Conservation (phyloP, 805 yeast genomes). For the Cyberlindnera misumaiensis region DNA sequence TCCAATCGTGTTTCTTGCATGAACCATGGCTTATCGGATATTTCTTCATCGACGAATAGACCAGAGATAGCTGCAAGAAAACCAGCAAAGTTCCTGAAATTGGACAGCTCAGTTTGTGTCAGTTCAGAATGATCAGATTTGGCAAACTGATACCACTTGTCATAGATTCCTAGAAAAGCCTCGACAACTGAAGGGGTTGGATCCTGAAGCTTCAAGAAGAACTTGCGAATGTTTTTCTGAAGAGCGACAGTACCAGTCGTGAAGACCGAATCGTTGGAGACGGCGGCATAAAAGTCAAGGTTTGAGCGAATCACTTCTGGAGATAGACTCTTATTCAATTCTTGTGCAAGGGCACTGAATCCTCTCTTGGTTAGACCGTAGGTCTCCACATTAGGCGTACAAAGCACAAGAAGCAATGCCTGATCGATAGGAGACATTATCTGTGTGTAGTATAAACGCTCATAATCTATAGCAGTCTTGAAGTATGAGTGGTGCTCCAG, state of each 20-base stretch:
- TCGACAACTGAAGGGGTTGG: constrained; percentile 31
- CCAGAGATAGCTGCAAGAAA: constrained; percentile 68
- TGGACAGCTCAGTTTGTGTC: constrained; percentile 31
- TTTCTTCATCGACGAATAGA: constrained; percentile 36
- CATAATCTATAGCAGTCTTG: constrained; percentile 19
- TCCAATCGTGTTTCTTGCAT: constrained; percentile 22
- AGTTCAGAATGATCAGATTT: constrained; percentile 18
- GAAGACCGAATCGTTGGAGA: constrained; percentile 47
- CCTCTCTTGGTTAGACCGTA: constrained; percentile 42
- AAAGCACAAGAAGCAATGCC: constrained; percentile 42
- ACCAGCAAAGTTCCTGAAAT: constrained; percentile 65
- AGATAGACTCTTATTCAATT: constrained; percentile 12
- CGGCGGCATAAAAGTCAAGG: constrained; percentile 31
- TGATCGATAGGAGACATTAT: constrained; percentile 41
- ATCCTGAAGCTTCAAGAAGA: constrained; percentile 21
- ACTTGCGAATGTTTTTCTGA: constrained; percentile 55
- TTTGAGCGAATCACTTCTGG: constrained; percentile 19
- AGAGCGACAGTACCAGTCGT: constrained; percentile 69
- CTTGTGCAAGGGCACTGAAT: constrained; percentile 24
- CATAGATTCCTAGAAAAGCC: constrained; percentile 41
- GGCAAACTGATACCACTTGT: constrained; percentile 35
- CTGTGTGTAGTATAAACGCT: constrained; percentile 25
- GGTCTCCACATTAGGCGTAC: constrained; percentile 44
- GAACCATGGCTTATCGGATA: constrained; percentile 7
- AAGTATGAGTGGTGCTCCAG: constrained; percentile 22